Evolutionary conservation across 1,284 basidiomycete species (phyloP), one percentile per base, ranked within the genome.

Genomic region (Papiliotrema terrestris): DNA sequence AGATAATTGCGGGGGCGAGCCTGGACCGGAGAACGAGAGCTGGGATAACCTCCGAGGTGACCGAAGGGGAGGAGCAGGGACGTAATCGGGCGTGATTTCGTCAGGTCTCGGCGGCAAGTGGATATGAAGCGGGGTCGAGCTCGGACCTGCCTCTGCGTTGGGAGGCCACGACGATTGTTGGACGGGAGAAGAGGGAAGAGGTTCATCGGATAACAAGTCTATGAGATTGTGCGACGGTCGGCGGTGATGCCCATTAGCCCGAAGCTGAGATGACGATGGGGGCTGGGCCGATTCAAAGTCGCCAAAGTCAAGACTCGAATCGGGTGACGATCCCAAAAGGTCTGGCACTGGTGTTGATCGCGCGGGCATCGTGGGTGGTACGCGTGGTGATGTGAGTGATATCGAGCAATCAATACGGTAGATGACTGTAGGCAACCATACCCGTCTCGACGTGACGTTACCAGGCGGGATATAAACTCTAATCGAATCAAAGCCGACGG

Each of bases 1-100:
- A 0, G 68, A 61, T 2, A 74, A 39, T 2, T 61, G 51, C 3
- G 72, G 72, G 1, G 72, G 72, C 0, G 72, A 74, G 36, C 66
- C 56, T 0, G 70, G 70, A 11, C 70, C 66, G 8, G 66, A 25
- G 38, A 61, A 60, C 15, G 59, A 55, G 45, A 45, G 39, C 1
- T 60, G 54, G 2, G 66, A 67, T 52, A 68, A 42, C 6, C 65
- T 60, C 13, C 65, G 51, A 23, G 68, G 60, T 1, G 61, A 56
- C 22, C 53, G 55, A 11, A 51, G 13, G 36, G 51, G 42, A 32
- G 29, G 29, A 32, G 29, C 6, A 15, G 66, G 67, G 2, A 59
- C 49, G 45, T 66, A 67, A 35, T 71, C 64, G 13, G 62, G 56
- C 8, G 63, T 52, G 15, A 69, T 69, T n/a, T 70, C 67, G 19